Conservation (phyloP, 441 rosid genomes). For the Viola pubescens region DNA sequence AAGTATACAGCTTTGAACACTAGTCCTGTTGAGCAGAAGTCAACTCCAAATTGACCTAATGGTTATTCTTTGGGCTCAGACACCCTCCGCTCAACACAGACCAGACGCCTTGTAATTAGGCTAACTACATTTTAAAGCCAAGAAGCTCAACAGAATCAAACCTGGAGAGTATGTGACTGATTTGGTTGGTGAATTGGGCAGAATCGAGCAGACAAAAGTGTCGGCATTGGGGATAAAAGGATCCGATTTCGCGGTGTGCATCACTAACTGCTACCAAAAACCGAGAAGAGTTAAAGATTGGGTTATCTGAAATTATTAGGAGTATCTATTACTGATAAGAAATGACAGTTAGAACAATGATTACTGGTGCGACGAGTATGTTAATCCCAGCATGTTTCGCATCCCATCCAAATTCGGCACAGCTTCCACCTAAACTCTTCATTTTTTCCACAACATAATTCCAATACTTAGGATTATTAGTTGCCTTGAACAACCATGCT, state of each 20-base stretch:
- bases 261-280: slow-evolving; percentile 40
- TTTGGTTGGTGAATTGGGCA: slow-evolving; percentile 38
- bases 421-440: slow-evolving; percentile 16
- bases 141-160: slow-evolving; percentile 6
- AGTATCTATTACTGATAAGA: background rate
- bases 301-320: background rate
- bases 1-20: background rate
- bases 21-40: background rate
- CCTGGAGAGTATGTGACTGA: slow-evolving; percentile 28
- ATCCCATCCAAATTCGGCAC: slow-evolving; percentile 74
- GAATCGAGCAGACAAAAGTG: slow-evolving; percentile 28
- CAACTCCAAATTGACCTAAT: background rate
- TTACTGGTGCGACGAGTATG: slow-evolving; percentile 58
- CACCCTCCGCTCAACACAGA: background rate
- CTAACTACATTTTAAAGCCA: background rate
- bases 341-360: background rate
- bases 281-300: background rate
- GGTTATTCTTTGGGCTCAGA: background rate
- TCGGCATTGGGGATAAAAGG: slow-evolving; percentile 23
- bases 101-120: background rate
- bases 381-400: slow-evolving; percentile 69
- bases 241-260: slow-evolving; percentile 17
- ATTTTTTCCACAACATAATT: slow-evolving; percentile 44
- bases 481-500: slow-evolving; percentile 72
- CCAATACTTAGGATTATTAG: slow-evolving; percentile 42